These are phyloP conservation scores for Quercus gilva DNA, from an alignment of 306 rosid genomes.

Conservation along the genomic window DNA sequence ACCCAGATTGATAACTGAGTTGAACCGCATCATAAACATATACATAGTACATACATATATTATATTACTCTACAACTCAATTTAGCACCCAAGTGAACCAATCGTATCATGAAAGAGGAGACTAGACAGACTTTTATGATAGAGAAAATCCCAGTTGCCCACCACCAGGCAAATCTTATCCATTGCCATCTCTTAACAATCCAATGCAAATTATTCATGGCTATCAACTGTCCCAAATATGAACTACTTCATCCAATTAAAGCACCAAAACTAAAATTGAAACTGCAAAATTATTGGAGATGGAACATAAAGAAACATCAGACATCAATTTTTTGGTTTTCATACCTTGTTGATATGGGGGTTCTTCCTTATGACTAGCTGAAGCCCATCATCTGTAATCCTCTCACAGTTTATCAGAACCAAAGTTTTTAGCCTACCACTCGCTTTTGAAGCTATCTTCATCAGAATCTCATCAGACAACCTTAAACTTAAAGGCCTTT, in stretches of 20 bases:
- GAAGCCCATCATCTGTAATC: conserved; percentile 70
- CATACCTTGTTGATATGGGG: conserved; percentile 63
- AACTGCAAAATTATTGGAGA: background rate
- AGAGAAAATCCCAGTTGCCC: background rate
- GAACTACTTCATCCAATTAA: conserved; percentile 6
- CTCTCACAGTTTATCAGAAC: conserved; percentile 52
- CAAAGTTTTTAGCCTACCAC: conserved; percentile 54
- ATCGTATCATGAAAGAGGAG: too few species aligned
- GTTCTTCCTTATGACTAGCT: conserved; percentile 45
- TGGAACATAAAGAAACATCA: conserved; percentile 8
- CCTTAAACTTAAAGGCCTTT: conserved; percentile 49
- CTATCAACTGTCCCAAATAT: background rate
- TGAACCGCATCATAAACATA: too few species aligned
- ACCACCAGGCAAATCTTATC: conserved; percentile 37
- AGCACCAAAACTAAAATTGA: background rate
- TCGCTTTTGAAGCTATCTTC: conserved; percentile 55
- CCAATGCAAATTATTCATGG: background rate
- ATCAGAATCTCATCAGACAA: conserved; percentile 44
- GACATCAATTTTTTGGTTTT: conserved; percentile 15
- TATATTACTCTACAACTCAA: too few species aligned
- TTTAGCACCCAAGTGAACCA: too few species aligned
- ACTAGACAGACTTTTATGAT: background rate
- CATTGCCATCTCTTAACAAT: background rate
- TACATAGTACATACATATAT: too few species aligned
- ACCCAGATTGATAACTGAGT: too few species aligned